These are phyloP conservation scores for Talaromyces sp. DNA, from an alignment of 2,329 filamentous ascomycete species.

Conservation along the genomic window DNA sequence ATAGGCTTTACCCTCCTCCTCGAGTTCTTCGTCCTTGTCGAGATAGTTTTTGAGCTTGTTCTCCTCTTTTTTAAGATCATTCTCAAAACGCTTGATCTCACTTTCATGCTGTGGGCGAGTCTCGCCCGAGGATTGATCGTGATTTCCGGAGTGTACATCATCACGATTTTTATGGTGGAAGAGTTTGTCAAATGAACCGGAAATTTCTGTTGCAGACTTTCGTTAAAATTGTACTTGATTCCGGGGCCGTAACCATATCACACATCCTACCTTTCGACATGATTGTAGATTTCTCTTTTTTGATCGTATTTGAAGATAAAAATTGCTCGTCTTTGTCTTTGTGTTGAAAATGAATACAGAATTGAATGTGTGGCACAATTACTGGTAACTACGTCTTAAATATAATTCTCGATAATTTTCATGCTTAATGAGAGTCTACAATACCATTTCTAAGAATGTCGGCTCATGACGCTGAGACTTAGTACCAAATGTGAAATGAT, in stretches of 20 bases:
- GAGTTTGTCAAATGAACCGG: not conserved
- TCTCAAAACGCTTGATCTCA: not conserved
- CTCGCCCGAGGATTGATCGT: not conserved
- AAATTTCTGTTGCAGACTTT: not conserved
- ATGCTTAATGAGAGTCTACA: not conserved
- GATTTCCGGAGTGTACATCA: not conserved
- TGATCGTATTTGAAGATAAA: not conserved
- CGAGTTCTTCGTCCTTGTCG: conserved; percentile 14
- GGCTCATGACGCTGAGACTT: not conserved
- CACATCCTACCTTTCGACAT: conserved; percentile 11
- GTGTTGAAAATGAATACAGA: not conserved
- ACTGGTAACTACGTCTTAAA: not conserved
- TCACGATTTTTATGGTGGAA: conserved; percentile 6
- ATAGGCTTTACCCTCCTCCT: conserved; percentile 6
- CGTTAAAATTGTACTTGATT: not conserved
- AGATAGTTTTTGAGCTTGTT: conserved; percentile 1
- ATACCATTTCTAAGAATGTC: not conserved
- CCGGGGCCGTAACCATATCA: not conserved
- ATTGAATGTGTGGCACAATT: not conserved
- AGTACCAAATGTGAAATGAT: not conserved
- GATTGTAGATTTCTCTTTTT: not conserved
- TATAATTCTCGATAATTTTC: not conserved
- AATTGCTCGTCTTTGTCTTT: not conserved
- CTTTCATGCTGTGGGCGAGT: not conserved
- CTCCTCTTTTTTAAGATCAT: not conserved